Base-by-base conservation (phyloP, 1,284 basidiomycete genomes). In the Ganoderma lingzhi region DNA sequence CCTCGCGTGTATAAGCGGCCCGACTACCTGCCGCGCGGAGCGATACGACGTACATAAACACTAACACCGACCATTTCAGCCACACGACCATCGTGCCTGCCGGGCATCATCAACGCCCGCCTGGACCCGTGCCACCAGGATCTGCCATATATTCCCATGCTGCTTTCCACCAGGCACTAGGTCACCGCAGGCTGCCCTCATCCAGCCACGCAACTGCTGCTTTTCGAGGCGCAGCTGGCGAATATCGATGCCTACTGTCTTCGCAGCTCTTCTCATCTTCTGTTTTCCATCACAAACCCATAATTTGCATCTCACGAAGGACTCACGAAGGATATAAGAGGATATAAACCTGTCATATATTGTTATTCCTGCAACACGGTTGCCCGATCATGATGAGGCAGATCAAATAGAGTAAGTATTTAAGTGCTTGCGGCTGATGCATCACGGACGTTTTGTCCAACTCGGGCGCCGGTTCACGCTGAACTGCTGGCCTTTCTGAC, bases 61-160 rank as follows among this genome's bases (percentile, higher is more conserved):
- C 30, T 55, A 30, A 30, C 15, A 35, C 51, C 53, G 14, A 5
- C n/a, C 30, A 23, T 55, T 55, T 9, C 28, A 15, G 30, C 53
- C 53, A 17, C 30, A 55, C 5, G 53, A 19, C 30, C 30, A 32
- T 32, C 53, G 51, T 53, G 51, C 51, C 28, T 53, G 51, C 28
- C 51, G 30, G 53, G 32, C 10, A 30, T 28, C 51, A 53, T 30
- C 51, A 30, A 30, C 23, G 51, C 19, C 51, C 30, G 48, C 48
- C 48, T n/a, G 23, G 48, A 4, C 48, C 48, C 12, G 48, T 12
- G 23, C 23, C 23, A 53, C 48, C 9, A 53, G 23, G 48, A 53
- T 53, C 48, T 53, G 48, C 48, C 48, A 28, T 23, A 28, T 53
- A 53, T 53, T 53, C 48, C 48, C 48, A 53, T 53, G 48, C 48